phyloP scores from a whole-genome alignment of 1,284 basidiomycete genomes.

The Leccinum ponderosum region DNA sequence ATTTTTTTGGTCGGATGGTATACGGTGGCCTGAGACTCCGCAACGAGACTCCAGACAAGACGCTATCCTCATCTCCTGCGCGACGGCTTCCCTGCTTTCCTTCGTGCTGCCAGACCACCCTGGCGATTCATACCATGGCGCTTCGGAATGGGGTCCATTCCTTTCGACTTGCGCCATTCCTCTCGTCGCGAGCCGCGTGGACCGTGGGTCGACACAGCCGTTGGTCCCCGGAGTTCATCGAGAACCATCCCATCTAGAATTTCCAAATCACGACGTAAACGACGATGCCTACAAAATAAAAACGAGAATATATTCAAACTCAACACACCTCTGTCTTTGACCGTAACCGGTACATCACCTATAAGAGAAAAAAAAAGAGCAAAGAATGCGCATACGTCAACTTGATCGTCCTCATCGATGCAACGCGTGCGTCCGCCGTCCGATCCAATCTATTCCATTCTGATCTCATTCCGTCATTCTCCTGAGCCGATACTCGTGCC shows the following conservation, averaged over 20 bases:
- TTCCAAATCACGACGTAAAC: constrained; percentile 9
- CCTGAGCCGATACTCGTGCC: neutral
- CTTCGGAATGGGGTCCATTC: constrained; percentile 52
- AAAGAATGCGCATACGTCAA: constrained; percentile 16
- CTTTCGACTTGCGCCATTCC: constrained; percentile 75
- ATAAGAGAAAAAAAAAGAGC: constrained; percentile 2
- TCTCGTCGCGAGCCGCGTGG: constrained; percentile 68
- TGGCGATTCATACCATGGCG: constrained; percentile 64
- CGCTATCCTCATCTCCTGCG: constrained; percentile 54
- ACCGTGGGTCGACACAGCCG: constrained; percentile 72
- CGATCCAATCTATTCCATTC: neutral
- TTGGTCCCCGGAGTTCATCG: constrained; percentile 38
- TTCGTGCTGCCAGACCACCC: constrained; percentile 55
- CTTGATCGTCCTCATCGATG: neutral
- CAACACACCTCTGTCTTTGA: constrained; percentile 30
- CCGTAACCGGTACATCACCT: constrained; percentile 18
- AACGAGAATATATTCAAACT: neutral
- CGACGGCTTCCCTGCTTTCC: constrained; percentile 67
- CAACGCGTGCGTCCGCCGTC: neutral
- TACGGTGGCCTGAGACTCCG: neutral
- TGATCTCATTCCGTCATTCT: neutral
- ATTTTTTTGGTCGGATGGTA: neutral
- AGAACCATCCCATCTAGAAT: constrained; percentile 55
- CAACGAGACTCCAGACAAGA: neutral
- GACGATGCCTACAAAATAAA: neutral